Percentiles rank a stretch among this genome's conserved stretches.
These are phyloP conservation scores for Chondrostereum purpureum DNA, from an alignment of 1,284 basidiomycete genomes.

Conservation along the genomic window DNA sequence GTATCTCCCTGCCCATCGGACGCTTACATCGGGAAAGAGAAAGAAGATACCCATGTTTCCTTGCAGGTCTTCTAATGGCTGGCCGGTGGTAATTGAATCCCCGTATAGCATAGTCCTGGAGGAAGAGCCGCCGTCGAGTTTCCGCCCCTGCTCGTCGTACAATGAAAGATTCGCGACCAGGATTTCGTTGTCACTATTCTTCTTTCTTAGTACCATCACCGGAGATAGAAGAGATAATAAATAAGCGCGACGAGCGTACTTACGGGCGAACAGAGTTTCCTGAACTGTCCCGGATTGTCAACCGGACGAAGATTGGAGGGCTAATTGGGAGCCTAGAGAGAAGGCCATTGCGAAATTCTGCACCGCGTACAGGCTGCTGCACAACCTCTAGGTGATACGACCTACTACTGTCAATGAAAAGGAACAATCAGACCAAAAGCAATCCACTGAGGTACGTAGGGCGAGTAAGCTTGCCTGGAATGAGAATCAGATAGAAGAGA, in stretches of 20 bases:
- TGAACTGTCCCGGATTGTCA: slow-evolving; percentile 67
- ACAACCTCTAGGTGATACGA: slow-evolving; percentile 71
- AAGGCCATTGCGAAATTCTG: slow-evolving; percentile 69
- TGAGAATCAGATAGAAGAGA: slow-evolving; percentile 47
- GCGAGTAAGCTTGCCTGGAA: slow-evolving; percentile 42
- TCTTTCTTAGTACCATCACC: slow-evolving; percentile 11
- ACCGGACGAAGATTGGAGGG: slow-evolving; percentile 73
- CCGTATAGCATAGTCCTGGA: slow-evolving; percentile 72
- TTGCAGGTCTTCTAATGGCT: slow-evolving; percentile 70
- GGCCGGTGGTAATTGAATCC: slow-evolving; percentile 74
- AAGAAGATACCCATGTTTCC: slow-evolving; percentile 79
- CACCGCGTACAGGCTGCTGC: slow-evolving; percentile 73
- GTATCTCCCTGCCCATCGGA: slow-evolving; percentile 72
- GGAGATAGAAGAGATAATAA: slow-evolving; percentile 2
- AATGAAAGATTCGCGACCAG: slow-evolving; percentile 75
- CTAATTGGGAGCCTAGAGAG: slow-evolving; percentile 77
- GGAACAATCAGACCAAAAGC: slow-evolving; percentile 3
- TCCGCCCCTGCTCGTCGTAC: slow-evolving; percentile 52
- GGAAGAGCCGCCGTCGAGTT: slow-evolving; percentile 51
- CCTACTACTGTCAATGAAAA: slow-evolving; percentile 28
- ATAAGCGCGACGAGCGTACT: slow-evolving; percentile 24
- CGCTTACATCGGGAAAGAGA: slow-evolving; percentile 84
- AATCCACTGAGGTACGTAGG: slow-evolving; percentile 5
- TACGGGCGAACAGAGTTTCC: slow-evolving; percentile 64
- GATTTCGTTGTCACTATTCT: slow-evolving; percentile 68